Percentiles rank a stretch among this genome's conserved stretches.
phyloP scores from a whole-genome alignment of 176 grass and related monocot genomes.

The Olyra latifolia region DNA sequence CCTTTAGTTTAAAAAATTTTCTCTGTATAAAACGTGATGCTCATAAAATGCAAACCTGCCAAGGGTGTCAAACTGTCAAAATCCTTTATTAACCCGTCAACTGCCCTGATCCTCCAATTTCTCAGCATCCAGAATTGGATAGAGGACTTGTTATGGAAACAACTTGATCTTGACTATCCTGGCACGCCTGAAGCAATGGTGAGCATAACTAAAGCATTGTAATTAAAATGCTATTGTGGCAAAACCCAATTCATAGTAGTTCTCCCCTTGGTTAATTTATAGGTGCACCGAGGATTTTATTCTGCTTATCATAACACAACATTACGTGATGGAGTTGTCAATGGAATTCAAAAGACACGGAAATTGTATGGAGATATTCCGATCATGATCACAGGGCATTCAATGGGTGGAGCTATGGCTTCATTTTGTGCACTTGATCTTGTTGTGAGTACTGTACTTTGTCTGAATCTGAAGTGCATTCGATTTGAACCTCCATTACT shows the following conservation, averaged over 20 bases:
- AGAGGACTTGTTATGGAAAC: conserved; percentile 87
- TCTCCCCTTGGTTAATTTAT: neutral
- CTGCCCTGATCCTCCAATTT: conserved; percentile 18
- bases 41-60: neutral
- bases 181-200: conserved; percentile 88
- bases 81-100: neutral
- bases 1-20: conserved; percentile 15
- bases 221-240: neutral
- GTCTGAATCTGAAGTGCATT: neutral
- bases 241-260: neutral
- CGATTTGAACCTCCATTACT: neutral
- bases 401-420: conserved; percentile 93
- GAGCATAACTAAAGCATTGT: conserved; percentile 22
- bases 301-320: conserved; percentile 85
- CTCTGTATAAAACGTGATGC: neutral
- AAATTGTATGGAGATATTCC: conserved; percentile 67
- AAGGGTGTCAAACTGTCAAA: conserved; percentile 1
- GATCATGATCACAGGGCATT: conserved; percentile 83
- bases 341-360: conserved; percentile 58
- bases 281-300: conserved; percentile 98
- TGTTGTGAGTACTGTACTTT: conserved; percentile 64
- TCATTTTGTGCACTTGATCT: conserved; percentile 98
- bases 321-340: conserved; percentile 55
- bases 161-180: conserved; percentile 92
- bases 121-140: conserved; percentile 91